Base-by-base conservation (phyloP, 225 moss, liverwort and hornwort species). In the Asterella californica region DNA sequence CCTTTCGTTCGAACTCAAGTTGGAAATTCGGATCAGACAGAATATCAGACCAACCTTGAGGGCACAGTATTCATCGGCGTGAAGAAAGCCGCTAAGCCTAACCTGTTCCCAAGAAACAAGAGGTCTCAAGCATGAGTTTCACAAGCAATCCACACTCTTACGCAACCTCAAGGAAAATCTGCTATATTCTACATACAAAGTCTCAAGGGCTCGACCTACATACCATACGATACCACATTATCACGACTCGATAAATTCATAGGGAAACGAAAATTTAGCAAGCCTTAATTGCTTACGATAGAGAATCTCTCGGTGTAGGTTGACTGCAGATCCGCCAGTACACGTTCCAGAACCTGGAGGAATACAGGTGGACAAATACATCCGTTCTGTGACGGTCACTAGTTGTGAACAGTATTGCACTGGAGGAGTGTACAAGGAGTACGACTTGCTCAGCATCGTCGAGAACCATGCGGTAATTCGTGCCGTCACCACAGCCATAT, bases 11-110 rank as follows among this genome's bases (percentile, higher is more conserved):
- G 11, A 57, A 57, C 57, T 24, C 11, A 4, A 57, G 17, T 57
- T 57, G 57, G 19, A 57, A 24, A 4, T 57, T 57, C 57, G 24
- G 22, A 2, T 64, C 10, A 34, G 46, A 12, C 5, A 65, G 64
- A 65, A 18, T n/a, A 29, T 19, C 17, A 24, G n/a, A 47, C 86
- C 71, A 81, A 97, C 94, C 96, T 93, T 99, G 52, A 99, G 87
- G 50, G 93, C 95, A 81, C 87, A 91, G 72, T 84, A 84, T 72
- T 95, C 97, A 86, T 99, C 97, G 72, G 89, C 88, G 82, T 99
- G 97, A 34, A 99, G 91, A 50, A 93, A 87, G 46, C 97, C 97
- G 82, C 89, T 92, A 45, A 99, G 97, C 57, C 93, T 89, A 33
- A 95, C 94, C 94, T 97, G 91, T 38, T 24, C 57, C n/a, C 38